phyloP scores from a whole-genome alignment of 768 basidiomycete species.

The Cystobasidium tubakii region DNA sequence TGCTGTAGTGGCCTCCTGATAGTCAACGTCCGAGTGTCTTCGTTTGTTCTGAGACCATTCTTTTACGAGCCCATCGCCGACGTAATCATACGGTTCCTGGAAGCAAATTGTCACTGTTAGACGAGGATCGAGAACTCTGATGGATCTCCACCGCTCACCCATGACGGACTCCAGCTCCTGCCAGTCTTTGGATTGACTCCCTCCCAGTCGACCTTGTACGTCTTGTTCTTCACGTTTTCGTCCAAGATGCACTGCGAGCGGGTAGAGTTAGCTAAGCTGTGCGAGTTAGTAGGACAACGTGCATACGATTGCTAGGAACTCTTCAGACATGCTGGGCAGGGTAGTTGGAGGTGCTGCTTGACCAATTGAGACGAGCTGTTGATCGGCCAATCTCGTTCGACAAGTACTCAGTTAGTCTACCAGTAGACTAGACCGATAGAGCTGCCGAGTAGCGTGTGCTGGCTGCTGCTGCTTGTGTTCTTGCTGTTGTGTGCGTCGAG shows the following conservation, averaged over 20 bases:
- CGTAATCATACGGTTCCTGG: constrained; percentile 25
- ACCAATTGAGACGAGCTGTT: no score
- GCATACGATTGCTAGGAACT: not conserved
- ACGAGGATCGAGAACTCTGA: not conserved
- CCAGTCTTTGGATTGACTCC: constrained; percentile 15
- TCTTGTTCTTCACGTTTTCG: constrained; percentile 20
- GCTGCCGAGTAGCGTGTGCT: not conserved
- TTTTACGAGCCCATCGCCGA: not conserved
- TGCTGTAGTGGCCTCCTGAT: not conserved
- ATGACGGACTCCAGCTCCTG: constrained; percentile 19
- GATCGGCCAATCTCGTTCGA: no score
- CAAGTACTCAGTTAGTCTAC: no score
- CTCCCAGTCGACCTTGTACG: constrained; percentile 28
- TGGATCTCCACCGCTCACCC: not conserved
- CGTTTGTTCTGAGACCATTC: constrained; percentile 10
- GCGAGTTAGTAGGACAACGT: not conserved
- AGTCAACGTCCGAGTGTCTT: not conserved
- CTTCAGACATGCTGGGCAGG: not conserved
- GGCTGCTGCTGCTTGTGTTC: not conserved
- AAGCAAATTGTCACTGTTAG: not conserved
- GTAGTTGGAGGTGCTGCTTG: no score
- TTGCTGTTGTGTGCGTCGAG: no score
- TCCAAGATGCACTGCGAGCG: constrained; percentile 10
- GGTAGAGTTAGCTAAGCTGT: not conserved
- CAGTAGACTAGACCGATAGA: no score